phyloP scores from a whole-genome alignment of 805 yeast genomes.

The Metschnikowia koreensis region DNA sequence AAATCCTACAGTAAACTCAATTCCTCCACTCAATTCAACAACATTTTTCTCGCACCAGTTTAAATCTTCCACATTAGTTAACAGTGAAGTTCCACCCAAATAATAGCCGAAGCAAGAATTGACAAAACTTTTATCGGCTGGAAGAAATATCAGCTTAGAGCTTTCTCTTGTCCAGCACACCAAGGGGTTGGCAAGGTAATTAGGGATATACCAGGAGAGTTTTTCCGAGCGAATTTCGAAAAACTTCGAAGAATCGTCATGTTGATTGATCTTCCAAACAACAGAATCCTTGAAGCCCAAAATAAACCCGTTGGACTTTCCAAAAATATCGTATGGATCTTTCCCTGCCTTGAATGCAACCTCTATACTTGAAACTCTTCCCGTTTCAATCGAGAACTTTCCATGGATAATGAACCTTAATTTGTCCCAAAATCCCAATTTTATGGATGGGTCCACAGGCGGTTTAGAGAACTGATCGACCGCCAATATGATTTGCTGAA shows the following conservation, averaged over 20 bases:
- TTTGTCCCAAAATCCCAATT: constrained; percentile 93
- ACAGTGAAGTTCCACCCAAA: constrained; percentile 41
- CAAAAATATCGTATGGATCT: constrained; percentile 73
- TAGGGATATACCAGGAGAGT: constrained; percentile 72
- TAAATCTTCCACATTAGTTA: constrained; percentile 37
- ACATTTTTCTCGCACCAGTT: constrained; percentile 47
- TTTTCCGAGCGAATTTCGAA: constrained; percentile 60
- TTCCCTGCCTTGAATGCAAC: constrained; percentile 70
- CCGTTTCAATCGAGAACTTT: constrained; percentile 51
- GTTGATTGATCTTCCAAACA: constrained; percentile 56
- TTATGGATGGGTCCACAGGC: constrained; percentile 80
- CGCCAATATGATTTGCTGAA: constrained; percentile 73
- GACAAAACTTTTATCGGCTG: constrained; percentile 43
- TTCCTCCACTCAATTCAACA: constrained; percentile 59
- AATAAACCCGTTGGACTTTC: constrained; percentile 71
- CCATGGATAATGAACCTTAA: constrained; percentile 77
- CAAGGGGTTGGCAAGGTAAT: constrained; percentile 52
- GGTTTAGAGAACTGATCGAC: constrained; percentile 87
- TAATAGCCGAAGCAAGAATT: constrained; percentile 51
- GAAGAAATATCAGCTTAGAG: constrained; percentile 43
- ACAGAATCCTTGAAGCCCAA: constrained; percentile 68
- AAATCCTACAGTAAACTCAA: constrained; percentile 56
- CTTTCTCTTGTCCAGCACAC: constrained; percentile 60
- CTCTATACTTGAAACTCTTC: constrained; percentile 48
- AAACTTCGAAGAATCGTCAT: constrained; percentile 67